Percentiles rank a stretch among this genome's conserved stretches.
phyloP scores from a whole-genome alignment of 345 rosid genomes.

The Streptanthus diversifolius region DNA sequence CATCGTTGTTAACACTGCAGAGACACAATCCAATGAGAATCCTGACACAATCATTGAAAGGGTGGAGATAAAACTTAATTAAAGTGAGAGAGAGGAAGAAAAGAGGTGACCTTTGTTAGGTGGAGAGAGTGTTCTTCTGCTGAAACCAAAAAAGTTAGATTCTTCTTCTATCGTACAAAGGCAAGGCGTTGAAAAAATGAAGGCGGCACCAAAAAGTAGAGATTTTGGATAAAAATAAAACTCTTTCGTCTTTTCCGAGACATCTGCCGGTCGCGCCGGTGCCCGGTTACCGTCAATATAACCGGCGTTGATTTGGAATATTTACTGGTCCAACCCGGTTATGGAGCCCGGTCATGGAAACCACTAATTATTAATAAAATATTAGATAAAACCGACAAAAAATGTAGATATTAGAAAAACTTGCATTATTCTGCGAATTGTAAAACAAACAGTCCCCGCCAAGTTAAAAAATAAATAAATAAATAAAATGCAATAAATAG shows the following conservation, averaged over 20 bases:
- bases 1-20: conserved; percentile 29
- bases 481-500: not conserved
- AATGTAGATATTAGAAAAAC: too few species aligned
- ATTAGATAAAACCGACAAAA: too few species aligned
- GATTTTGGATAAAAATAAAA: not conserved
- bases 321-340: not conserved
- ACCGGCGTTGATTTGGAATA: not conserved
- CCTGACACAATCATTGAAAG: not conserved
- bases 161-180: conserved; percentile 5
- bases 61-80: not conserved
- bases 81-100: not conserved
- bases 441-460: too few species aligned
- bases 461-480: too few species aligned
- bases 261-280: conserved; percentile 15
- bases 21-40: conserved; percentile 6
- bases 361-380: too few species aligned
- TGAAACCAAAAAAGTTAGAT: not conserved
- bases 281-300: conserved; percentile 4
- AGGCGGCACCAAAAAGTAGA: conserved; percentile 3
- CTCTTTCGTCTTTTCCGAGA: conserved; percentile 1
- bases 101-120: conserved; percentile 25
- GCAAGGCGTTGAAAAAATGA: conserved; percentile 3
- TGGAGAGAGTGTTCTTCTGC: not conserved
- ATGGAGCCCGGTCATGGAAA: too few species aligned
- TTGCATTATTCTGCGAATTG: too few species aligned